Percentiles rank a stretch among this genome's conserved stretches.
These are phyloP conservation scores for Calocybe cyanea DNA, from an alignment of 768 basidiomycete genomes.

Conservation along the genomic window DNA sequence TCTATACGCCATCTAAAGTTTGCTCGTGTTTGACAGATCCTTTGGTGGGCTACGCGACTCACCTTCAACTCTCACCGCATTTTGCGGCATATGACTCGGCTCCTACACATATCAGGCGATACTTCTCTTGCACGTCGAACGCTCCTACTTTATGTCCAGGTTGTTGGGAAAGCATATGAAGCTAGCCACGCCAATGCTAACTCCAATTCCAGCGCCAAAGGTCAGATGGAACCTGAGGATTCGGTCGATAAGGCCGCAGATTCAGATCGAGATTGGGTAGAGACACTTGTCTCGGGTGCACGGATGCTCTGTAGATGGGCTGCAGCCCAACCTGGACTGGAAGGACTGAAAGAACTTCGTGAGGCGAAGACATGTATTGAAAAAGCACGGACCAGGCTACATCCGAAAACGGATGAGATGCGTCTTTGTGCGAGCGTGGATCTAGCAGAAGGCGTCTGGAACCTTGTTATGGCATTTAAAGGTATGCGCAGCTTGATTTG, in stretches of 20 bases:
- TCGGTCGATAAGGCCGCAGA: constrained; percentile 62
- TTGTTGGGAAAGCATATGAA: constrained; percentile 80
- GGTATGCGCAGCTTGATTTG: constrained; percentile 38
- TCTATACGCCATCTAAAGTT: not conserved
- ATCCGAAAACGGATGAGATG: constrained; percentile 33
- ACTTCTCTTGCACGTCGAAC: constrained; percentile 65
- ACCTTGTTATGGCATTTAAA: constrained; percentile 62
- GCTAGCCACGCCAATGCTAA: constrained; percentile 27
- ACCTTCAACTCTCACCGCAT: constrained; percentile 92
- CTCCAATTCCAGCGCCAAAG: constrained; percentile 7
- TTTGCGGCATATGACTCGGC: constrained; percentile 78
- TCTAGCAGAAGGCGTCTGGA: constrained; percentile 72
- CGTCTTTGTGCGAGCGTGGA: constrained; percentile 56
- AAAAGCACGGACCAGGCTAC: constrained; percentile 55
- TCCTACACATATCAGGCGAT: constrained; percentile 62
- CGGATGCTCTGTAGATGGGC: constrained; percentile 67
- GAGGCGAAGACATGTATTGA: constrained; percentile 61
- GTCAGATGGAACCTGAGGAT: constrained; percentile 23
- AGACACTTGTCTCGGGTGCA: constrained; percentile 72
- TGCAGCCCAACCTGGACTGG: constrained; percentile 25
- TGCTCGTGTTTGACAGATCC: constrained; percentile 47
- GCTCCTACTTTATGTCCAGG: constrained; percentile 76
- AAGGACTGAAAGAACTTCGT: constrained; percentile 52
- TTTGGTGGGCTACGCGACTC: constrained; percentile 92
- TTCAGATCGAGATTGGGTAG: constrained; percentile 49